Base-by-base conservation (phyloP, 225 moss, liverwort and hornwort genomes). In the Rhytidiadelphus loreus region DNA sequence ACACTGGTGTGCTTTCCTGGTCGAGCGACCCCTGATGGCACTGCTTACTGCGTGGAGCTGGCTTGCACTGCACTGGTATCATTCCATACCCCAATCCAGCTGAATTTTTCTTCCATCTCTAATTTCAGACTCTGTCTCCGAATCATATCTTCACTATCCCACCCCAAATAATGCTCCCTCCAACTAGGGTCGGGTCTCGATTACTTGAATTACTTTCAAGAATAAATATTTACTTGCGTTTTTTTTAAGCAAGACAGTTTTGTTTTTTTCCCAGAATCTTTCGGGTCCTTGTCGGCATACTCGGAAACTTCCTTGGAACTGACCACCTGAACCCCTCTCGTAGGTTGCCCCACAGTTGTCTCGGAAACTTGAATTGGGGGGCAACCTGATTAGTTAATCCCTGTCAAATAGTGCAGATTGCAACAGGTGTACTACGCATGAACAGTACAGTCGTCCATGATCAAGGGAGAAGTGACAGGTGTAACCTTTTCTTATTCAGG, bases 1-100 rank as follows among this genome's bases (percentile, higher is more conserved):
- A 94, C 94, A 24, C 48, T 94, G 41, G 75, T 86, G 58, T 94
- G 94, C 90, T 88, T 94, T 88, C 94, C 94, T 81, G 52, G 70
- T 77, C 79, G 83, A 60, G 86, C 86, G 11, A 28, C 61, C 41
- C 28, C 81, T 48, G 89, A 90, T 84, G 89, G 89, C n/a, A 89
- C 77, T 55, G 65, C 53, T 19, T 92, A 65, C 72, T 94, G 94
- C 72, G 79, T 94, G 83, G 94, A 94, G 83, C 81, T 92, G 5
- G 94, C 91, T 65, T 92, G 89, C 61, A 86, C 88, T 68, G 77
- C n/a, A 39, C 60, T 53, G 92, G 94, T 94, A 91, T 35, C 66
- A 52, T 28, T 66, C 52, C 50, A 15, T 4, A 33, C 83, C 63
- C 62, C 26, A 50, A 66, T 14, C 66, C 50, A 28, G 6, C n/a